Percentiles rank a stretch among this genome's conserved stretches.
Evolutionary conservation across 2,329 filamentous ascomycete genomes (phyloP).

Genomic region (Fusarium sp.): DNA sequence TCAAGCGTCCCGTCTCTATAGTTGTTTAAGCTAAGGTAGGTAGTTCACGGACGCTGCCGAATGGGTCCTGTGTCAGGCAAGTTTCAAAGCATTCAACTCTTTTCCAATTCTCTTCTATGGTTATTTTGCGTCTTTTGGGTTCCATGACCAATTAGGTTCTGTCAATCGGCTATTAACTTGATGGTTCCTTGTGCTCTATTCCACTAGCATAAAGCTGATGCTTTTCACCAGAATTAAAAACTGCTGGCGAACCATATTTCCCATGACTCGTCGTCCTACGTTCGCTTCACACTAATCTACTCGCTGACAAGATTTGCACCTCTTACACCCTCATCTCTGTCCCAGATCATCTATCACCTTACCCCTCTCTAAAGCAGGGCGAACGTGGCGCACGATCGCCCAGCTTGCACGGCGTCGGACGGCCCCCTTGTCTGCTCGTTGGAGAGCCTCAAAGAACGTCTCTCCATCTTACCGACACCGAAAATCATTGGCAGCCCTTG

Average conservation of each 20-base stretch:
- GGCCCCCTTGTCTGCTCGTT: slow-evolving; percentile 17
- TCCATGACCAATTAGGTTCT: slow-evolving; percentile 30
- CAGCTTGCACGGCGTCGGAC: slow-evolving; percentile 44
- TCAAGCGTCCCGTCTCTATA: slow-evolving; percentile 16
- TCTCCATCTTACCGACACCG: slow-evolving; percentile 16
- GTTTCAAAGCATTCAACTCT: slow-evolving; percentile 33
- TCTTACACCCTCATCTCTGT: slow-evolving; percentile 41
- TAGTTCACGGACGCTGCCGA: slow-evolving; percentile 10
- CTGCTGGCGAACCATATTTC: slow-evolving; percentile 26
- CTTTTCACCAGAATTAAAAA: neutral
- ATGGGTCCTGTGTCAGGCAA: slow-evolving; percentile 20
- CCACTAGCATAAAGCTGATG: neutral
- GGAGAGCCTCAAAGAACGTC: slow-evolving; percentile 45
- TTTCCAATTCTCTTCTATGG: slow-evolving; percentile 17
- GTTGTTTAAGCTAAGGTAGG: neutral
- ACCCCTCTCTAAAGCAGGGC: slow-evolving; percentile 46
- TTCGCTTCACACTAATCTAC: slow-evolving; percentile 47
- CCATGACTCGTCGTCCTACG: slow-evolving; percentile 9
- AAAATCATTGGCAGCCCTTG: slow-evolving; percentile 27
- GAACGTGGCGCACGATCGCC: slow-evolving; percentile 45
- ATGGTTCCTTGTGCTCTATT: neutral
- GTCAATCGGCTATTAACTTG: neutral
- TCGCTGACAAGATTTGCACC: slow-evolving; percentile 40
- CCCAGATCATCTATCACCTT: slow-evolving; percentile 27
- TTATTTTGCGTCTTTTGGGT: slow-evolving; percentile 12